Base-by-base conservation (phyloP, 2,329 filamentous ascomycete species). In the Venturia asperata region DNA sequence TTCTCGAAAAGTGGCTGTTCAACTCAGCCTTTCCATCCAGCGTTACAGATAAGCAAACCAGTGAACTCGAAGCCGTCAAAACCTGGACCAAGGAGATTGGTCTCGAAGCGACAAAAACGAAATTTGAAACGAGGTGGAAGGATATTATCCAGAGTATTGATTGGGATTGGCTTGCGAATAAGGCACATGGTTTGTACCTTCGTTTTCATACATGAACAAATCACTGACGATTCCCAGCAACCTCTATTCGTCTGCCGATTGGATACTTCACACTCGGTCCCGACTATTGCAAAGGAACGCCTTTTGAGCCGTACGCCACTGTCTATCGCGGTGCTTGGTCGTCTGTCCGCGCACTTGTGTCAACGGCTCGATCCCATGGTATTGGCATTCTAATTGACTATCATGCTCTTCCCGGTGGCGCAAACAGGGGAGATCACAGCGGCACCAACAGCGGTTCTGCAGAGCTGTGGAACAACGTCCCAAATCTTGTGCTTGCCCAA, bases 1-100 rank as follows among this genome's bases (percentile, higher is more conserved):
- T 85, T n/a, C 78, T 85, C 5, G 85, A 86, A 70, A 78, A 80
- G 71, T 86, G 83, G 83, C 77, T 86, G 3, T 79, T 77, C 52
- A 73, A 74, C 1, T 79, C 75, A 65, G 80, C 83, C 71, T 85
- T 82, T 68, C 77, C 78, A 2, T 71, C 76, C 1, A 73, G 73
- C 15, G 72, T 76, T 10, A 68, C 71, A 49, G 77, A 77, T 6
- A 72, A 72, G 21, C 72, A 75, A 9, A 77, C 77, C 19, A 81
- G 78, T 67, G 84, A 86, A 70, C 73, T 85, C 15, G 81, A 80
- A 67, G 80, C 81, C 62, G 80, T 82, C 1, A 78, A 77, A 58
- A 76, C 77, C 47, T 80, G 77, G 68, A 73, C 84, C 27, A 74
- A 79, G 37, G 70, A 72, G 19, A 73, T 78, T 62, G 83, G 83